A percentile compares a stretch with the other conserved stretches of the same genome.
Evolutionary conservation across 148 eudicot genomes (phyloP).

Genomic region (Rhododendron griersonianum): DNA sequence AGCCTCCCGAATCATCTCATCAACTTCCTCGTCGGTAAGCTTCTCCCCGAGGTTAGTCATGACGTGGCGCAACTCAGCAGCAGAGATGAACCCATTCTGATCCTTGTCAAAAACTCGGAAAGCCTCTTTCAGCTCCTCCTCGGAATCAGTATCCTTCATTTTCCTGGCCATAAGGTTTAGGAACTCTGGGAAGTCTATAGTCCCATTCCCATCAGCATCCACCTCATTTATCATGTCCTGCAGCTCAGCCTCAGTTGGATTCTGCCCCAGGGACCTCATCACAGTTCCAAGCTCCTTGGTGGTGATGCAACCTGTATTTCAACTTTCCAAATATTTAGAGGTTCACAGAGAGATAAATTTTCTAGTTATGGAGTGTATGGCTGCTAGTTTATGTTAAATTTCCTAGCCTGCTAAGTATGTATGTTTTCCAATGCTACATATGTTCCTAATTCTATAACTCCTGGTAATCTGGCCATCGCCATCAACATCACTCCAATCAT

Average conservation of each 20-base stretch:
- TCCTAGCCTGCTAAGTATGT: too few relatives aligned
- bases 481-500: too few relatives aligned
- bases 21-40: constrained; percentile 80
- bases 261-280: constrained; percentile 81
- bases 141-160: constrained; percentile 84
- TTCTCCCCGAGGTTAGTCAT: constrained; percentile 84
- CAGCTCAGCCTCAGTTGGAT: constrained; percentile 83
- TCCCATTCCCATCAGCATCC: constrained; percentile 69
- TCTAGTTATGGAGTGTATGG: neutral
- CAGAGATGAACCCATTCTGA: constrained; percentile 78
- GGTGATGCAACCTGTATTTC: constrained; percentile 62
- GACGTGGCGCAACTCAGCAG: constrained; percentile 85
- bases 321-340: neutral
- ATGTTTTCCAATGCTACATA: neutral
- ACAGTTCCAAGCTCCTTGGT: constrained; percentile 90
- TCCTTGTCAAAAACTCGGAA: constrained; percentile 84
- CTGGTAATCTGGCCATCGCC: too few relatives aligned
- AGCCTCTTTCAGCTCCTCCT: constrained; percentile 79
- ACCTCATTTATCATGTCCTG: constrained; percentile 78
- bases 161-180: constrained; percentile 76
- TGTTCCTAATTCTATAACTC: neutral
- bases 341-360: neutral
- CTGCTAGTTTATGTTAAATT: neutral
- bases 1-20: constrained; percentile 54
- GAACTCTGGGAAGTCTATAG: constrained; percentile 78